Base-by-base conservation (phyloP, 495 filamentous ascomycete species). In the Daldinia decipiens region DNA sequence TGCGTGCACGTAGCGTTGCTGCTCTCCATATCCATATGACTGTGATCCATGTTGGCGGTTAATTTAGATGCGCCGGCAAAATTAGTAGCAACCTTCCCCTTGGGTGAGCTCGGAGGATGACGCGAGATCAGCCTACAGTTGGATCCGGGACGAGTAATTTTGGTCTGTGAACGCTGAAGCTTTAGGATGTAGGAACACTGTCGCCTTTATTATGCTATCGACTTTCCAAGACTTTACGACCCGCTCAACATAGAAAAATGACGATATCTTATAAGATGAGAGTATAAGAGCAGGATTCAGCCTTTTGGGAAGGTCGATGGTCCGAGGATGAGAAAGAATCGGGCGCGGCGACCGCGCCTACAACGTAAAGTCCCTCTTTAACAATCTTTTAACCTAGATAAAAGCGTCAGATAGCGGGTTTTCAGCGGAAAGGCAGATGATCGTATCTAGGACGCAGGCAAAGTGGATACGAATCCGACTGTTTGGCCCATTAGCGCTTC, bases 211-310 rank as follows among this genome's bases (percentile, higher is more conserved):
- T 21, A 57, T 34, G 54, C 21, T 4, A 1, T 19, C n/a, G 17
- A 12, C 24, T 19, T 24, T 34, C 19, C 32, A 36, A 32, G n/a
- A 36, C 31, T 38, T 57, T 24, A 9, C 32, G 32, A 38, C 54
- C 31, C 50, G 24, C 64, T 9, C 34, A n/a, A 24, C 29, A 5
- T 15, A 34, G 3, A 31, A 21, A 17, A 21, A 19, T 59, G 21
- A 45, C 26, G 61, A 63, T 66, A 64, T 50, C 45, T 67, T 64
- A 50, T 50, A 51, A 56, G 27, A 39, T 66, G 71, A 74, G 71
- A 52, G 39, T 62, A 67, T 74, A 70, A 70, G 71, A 74, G 67
- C 71, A 74, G 64, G 71, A 73, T 70, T 52, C 31, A 9, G 62
- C 40, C n/a, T 43, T 67, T 67, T 59, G 38, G 67, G 71, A 70